Base-by-base conservation (phyloP, 2,329 filamentous ascomycete species). In the Fusarium palustre region DNA sequence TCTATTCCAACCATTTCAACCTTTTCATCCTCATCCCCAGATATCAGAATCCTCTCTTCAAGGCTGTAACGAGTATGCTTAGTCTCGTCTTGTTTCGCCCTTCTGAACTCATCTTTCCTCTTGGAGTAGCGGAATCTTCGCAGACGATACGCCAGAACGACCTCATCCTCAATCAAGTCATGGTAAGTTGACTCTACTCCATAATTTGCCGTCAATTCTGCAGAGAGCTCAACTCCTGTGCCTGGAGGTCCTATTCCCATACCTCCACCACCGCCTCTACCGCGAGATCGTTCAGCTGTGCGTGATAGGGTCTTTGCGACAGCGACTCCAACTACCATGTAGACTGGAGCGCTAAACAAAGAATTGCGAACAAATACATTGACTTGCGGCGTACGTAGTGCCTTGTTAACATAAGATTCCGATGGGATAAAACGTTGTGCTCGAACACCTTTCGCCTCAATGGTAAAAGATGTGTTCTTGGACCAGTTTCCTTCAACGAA, bases 321-420 rank as follows among this genome's bases (percentile, higher is more conserved):
- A 20, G 65, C 46, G 16, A 66, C 20, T 8, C 65, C 65, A 13
- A 68, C 65, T 12, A 68, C 57, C 62, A 68, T 68, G 13, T 62
- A 68, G 2, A 66, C 18, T 5, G 65, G 62, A 13, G 65, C 62
- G 25, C 47, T 59, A 31, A 68, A 68, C 20, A 66, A 53, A 2
- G 62, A 68, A 36, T 43, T 31, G 4, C 65, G 47, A 18, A 66
- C 33, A 42, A 55, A 68, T 1, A 15, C 45, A 33, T 45, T 28
- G 2, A 62, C 47, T 22, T 45, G 45, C 5, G n/a, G 39, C 5
- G 33, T 52, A 11, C 59, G 41, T 7, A 59, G 12, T 20, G 43
- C 38, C 10, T 34, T 36, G 3, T 59, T 30, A 7, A 50, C 49
- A 18, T 55, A 47, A 28, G 25, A 3, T 15, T 30, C 20, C 2